These are phyloP conservation scores for Ceratobasidium sp. DNA, from an alignment of 1,284 basidiomycete species.

Conservation along the genomic window DNA sequence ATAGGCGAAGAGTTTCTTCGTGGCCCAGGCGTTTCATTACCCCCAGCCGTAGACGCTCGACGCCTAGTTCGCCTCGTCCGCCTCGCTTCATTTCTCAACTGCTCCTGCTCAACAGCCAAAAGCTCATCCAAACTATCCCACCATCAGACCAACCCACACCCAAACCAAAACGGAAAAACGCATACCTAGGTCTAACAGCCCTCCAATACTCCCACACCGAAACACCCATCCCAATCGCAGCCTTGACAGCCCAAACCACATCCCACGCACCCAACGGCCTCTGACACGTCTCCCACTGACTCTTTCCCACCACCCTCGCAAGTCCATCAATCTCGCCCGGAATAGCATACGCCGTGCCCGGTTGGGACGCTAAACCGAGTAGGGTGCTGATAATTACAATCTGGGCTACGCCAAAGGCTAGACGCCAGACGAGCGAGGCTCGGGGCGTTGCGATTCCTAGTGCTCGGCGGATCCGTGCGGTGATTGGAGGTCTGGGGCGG, in stretches of 20 bases:
- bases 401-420: conserved; percentile 10
- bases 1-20: conserved; percentile 17
- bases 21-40: background rate
- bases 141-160: background rate
- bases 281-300: conserved; percentile 49
- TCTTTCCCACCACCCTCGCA: conserved; percentile 2
- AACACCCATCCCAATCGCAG: conserved; percentile 65
- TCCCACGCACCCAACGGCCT: conserved; percentile 73
- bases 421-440: conserved; percentile 26
- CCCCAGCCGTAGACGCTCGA: background rate
- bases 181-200: conserved; percentile 39
- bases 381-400: conserved; percentile 18
- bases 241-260: conserved; percentile 74
- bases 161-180: background rate
- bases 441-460: conserved; percentile 25
- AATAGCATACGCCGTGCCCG: conserved; percentile 15
- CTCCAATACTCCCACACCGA: conserved; percentile 60
- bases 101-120: conserved; percentile 18
- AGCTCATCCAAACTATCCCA: conserved; percentile 34
- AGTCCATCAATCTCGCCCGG: conserved; percentile 17
- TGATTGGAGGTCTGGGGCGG: conserved; percentile 25
- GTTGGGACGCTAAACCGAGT: conserved; percentile 23
- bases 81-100: conserved; percentile 1
- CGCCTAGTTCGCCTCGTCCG: background rate
- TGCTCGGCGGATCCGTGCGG: conserved; percentile 19